Percentiles rank a stretch among this genome's conserved stretches.
phyloP scores from a whole-genome alignment of 176 grass and related monocot species.

The Oropetium thomaeum region DNA sequence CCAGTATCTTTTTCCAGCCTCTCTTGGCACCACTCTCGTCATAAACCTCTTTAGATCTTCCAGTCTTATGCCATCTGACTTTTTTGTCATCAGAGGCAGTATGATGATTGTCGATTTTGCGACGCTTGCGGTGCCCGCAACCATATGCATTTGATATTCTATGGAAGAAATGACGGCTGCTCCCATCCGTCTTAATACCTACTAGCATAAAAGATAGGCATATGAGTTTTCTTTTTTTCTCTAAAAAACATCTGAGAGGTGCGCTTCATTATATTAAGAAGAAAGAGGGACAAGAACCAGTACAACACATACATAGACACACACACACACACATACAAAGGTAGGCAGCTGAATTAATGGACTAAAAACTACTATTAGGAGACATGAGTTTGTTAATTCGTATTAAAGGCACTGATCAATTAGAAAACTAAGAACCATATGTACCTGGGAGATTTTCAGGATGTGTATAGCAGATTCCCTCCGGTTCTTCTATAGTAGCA shows the following conservation, averaged over 20 bases:
- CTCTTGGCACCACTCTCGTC: constrained; percentile 51
- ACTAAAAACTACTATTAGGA: not conserved
- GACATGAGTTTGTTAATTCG: not conserved
- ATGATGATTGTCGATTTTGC: constrained; percentile 33
- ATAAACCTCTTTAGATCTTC: constrained; percentile 40
- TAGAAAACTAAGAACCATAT: constrained; percentile 1
- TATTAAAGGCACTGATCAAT: not conserved
- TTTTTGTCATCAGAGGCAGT: not conserved
- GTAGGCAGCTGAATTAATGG: constrained; percentile 1
- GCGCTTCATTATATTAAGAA: too few species aligned
- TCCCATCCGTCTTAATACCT: constrained; percentile 75
- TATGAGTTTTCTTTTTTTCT: too few species aligned
- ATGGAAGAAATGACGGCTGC: constrained; percentile 71
- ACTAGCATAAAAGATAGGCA: not conserved
- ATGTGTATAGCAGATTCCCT: constrained; percentile 90
- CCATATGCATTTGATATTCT: constrained; percentile 70
- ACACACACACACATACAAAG: too few species aligned
- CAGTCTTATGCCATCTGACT: constrained; percentile 77
- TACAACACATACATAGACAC: too few species aligned
- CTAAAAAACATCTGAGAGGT: too few species aligned
- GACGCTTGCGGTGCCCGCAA: constrained; percentile 57
- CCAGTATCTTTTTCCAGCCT: constrained; percentile 93
- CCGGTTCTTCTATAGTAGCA: constrained; percentile 48
- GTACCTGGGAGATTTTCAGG: constrained; percentile 89
- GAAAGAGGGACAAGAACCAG: too few species aligned